Evolutionary conservation across 164 flowering plant genomes (phyloP), one percentile per base, ranked within the genome.

Genomic region (Buxus sempervirens): DNA sequence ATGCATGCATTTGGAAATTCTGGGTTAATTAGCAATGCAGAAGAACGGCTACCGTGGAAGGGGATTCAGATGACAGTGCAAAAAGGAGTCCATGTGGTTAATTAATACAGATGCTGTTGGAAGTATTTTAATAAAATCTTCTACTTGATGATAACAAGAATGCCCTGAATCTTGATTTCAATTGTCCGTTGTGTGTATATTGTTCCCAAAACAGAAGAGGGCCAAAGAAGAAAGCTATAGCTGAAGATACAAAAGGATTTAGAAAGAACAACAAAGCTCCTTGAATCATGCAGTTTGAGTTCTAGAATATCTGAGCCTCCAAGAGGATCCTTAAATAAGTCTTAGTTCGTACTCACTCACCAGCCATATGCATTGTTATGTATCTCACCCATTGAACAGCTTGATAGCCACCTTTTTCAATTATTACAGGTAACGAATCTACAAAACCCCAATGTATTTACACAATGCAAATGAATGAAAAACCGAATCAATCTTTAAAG

Each of bases 381-480:
- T 94, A 94, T 76, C 98, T 83, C 80, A 94, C 98, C 97, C 98
- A 94, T 63, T 97, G 98, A 66, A 91, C 91, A 68, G 98, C 91
- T 57, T 94, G 98, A 76, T 94, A 91, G n/a, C 96, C 98, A 79
- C 96, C 87, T 70, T 94, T 91, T 73, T 94, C 97, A 75, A 94
- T 88, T 73, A 88, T 85, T 94, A 90, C 78, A 94, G 73, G 78
- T 94, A 90, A 15, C 97, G 93, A 56, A 94, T 96, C 96, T 91
- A 73, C 72, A 81, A 73, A 65, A 76, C 15, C 22, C 14, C 36
- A 21, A 26, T 14, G 60, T 28, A n/a, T 51, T 42, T 20, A 68
- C 45, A 59, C 38, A 56, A 42, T 25, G 41, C 25, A 16, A 12
- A 57, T 24, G 22, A 67, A 36, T 27, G 24, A 24, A 28, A 21